Evolutionary conservation across 1,139 yeast genomes (phyloP), one percentile per base, ranked within the genome.

Genomic region (Candida frijolesensis): DNA sequence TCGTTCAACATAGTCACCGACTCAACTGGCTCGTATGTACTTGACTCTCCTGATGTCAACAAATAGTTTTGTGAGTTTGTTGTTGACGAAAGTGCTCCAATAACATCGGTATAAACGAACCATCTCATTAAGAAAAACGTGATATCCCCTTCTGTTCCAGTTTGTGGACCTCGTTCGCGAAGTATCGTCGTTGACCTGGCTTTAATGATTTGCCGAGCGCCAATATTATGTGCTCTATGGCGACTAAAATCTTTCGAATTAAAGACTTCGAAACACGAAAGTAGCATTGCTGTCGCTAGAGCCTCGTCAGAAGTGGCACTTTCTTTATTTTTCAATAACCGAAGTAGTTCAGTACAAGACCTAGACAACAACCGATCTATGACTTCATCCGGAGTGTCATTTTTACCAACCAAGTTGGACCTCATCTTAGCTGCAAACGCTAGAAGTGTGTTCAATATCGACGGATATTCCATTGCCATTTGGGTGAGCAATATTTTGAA

Each of bases 61-160:
- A 67, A 56, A 54, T 72, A 71, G 42, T 65, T 63, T 29, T 65
- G 65, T 0, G 72, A 54, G 42, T 67, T 63, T 33, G 62, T 62
- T 7, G 80, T 70, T 9, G 79, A 66, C 1, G 78, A 70, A 25
- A 87, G 67, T 1, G 85, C 79, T 0, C 91, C 89, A 37, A 87
- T 76, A 1, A 85, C 82, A 59, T 87, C 92, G 44, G 85, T 72
- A 58, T 85, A 88, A 0, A 85, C 87, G 60, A 84, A 85, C 87
- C 92, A 85, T 51, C 94, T 68, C 61, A 83, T 74, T 50, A 88
- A 68, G 59, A 88, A 87, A 56, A 76, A 84, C 1, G 83, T 67
- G 10, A 84, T 72, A 56, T 82, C 72, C 44, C 72, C 61, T 54
- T 75, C 79, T 2, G 57, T 57, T 4, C 63, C 62, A 7, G 60